Evolutionary conservation across 192 early-diverging fungal species (phyloP).

Genomic region (Cetraspora pellucida): DNA sequence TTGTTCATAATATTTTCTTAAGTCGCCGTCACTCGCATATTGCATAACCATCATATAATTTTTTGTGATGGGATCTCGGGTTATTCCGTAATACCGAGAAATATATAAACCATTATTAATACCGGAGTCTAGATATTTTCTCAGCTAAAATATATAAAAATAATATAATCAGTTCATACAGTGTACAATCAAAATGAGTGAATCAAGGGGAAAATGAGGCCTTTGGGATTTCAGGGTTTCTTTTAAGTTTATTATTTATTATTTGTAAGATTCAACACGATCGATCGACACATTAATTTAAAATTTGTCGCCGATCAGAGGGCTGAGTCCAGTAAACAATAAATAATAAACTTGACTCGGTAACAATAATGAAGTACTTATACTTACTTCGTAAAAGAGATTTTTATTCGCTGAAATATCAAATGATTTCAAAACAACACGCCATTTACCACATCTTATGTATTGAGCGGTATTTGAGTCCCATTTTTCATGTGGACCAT

Average conservation of each 20-base stretch:
- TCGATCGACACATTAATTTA: too few relatives aligned
- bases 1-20: constrained; percentile 40
- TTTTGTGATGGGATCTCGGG: constrained; percentile 23
- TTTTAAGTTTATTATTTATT: too few relatives aligned
- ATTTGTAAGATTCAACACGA: too few relatives aligned
- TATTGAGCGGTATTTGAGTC: not conserved
- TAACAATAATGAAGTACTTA: not conserved
- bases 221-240: too few relatives aligned
- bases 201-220: too few relatives aligned
- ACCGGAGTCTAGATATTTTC: not conserved
- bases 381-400: constrained; percentile 21
- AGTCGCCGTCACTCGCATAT: constrained; percentile 41
- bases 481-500: constrained; percentile 21
- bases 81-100: constrained; percentile 18
- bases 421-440: constrained; percentile 19
- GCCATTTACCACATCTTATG: not conserved
- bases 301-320: too few relatives aligned
- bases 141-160: not conserved
- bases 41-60: constrained; percentile 46
- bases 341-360: too few relatives aligned
- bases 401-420: not conserved
- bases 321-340: too few relatives aligned
- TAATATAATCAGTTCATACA: not conserved
- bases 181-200: not conserved
- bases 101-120: constrained; percentile 14